Evolutionary conservation across 352 stramenopile genomes (phyloP).

Genomic region (Phytopythium helicoides): DNA sequence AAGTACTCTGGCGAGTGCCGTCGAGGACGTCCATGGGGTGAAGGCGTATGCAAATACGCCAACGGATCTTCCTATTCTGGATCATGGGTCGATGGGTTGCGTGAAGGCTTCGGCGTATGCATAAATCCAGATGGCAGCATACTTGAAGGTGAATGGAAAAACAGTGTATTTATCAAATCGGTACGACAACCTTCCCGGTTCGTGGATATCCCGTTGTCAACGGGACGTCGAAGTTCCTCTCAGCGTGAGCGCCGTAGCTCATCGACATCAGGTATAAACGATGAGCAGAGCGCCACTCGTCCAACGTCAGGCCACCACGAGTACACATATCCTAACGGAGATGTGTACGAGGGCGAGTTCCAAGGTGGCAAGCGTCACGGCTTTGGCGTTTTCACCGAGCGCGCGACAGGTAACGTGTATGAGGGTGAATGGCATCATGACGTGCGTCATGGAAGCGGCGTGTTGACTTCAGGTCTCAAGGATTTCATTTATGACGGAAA

Average conservation of each 20-base stretch:
- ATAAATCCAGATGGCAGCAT: slow-evolving; percentile 56
- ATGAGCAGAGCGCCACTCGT: slow-evolving; percentile 8
- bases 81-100: slow-evolving; percentile 68
- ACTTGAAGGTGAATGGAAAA: slow-evolving; percentile 72
- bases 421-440: slow-evolving; percentile 70
- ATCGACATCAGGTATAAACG: background rate
- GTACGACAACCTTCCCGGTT: slow-evolving; percentile 41
- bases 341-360: slow-evolving; percentile 76
- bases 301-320: slow-evolving; percentile 34
- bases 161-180: slow-evolving; percentile 59
- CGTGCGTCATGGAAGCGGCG: slow-evolving; percentile 53
- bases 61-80: slow-evolving; percentile 91
- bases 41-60: slow-evolving; percentile 88
- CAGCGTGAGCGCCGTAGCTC: slow-evolving; percentile 5
- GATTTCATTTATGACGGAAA: slow-evolving; percentile 84
- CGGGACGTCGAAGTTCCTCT: slow-evolving; percentile 6
- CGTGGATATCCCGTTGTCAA: slow-evolving; percentile 56
- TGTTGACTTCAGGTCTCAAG: slow-evolving; percentile 67
- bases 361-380: slow-evolving; percentile 40
- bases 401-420: slow-evolving; percentile 58
- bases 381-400: slow-evolving; percentile 61
- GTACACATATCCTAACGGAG: slow-evolving; percentile 59
- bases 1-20: slow-evolving; percentile 69
- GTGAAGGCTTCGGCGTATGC: slow-evolving; percentile 75
- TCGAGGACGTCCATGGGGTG: slow-evolving; percentile 58